These are phyloP conservation scores for Diplodia corticola DNA, from an alignment of 2,329 filamentous ascomycete genomes.

Conservation along the genomic window DNA sequence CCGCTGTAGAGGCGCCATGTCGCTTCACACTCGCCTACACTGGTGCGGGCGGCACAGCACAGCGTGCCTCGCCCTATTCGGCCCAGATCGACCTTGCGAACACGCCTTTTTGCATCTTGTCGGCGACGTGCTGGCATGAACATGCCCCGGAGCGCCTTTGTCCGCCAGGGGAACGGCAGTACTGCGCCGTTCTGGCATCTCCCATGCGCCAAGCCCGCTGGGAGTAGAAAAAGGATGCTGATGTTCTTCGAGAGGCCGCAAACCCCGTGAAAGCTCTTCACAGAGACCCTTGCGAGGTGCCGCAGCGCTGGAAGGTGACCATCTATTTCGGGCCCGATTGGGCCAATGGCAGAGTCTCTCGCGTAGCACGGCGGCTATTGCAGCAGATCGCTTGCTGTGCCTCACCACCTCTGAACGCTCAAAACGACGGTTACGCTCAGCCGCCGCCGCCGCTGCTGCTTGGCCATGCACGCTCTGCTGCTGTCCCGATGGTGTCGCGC, in stretches of 20 bases:
- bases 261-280: neutral
- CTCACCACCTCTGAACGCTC: neutral
- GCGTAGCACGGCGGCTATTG: neutral
- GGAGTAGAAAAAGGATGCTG: neutral
- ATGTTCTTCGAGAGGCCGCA: neutral
- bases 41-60: neutral
- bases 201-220: too few relatives aligned
- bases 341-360: neutral
- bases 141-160: neutral
- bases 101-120: neutral
- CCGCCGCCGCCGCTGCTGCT: neutral
- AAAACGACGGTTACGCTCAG: neutral
- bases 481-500: neutral
- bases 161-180: neutral
- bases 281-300: neutral
- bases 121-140: too few relatives aligned
- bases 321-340: neutral
- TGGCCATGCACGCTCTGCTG: neutral
- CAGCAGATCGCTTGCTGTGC: neutral
- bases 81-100: neutral
- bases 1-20: neutral
- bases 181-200: neutral
- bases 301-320: neutral
- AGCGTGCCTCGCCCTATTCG: neutral
- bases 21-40: neutral